Evolutionary conservation across 129 eudicot species (phyloP), one percentile per base, ranked within the genome.

Genomic region (Pulicaria dysenterica): DNA sequence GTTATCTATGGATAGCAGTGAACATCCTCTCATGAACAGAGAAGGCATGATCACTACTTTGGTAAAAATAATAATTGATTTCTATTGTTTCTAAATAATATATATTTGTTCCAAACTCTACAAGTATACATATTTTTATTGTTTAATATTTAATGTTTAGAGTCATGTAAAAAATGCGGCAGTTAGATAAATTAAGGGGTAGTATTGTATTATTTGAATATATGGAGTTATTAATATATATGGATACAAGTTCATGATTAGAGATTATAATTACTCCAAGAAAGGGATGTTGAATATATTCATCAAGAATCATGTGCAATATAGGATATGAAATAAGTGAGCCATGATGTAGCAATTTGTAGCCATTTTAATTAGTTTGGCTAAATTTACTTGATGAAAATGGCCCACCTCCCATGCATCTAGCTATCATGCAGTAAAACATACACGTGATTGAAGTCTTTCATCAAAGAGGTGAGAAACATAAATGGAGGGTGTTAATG

Each of bases 351-450:
- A 41, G 39, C 81, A 69, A 77, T 69, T 59, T 67, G 64, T 47
- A 59, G 64, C 16, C 60, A 68, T 48, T 59, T 68, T 37, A 69
- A 44, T 68, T 69, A 50, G 56, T 46, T 36, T 8, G 37, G 36
- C 13, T 77, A 70, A 51, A 24, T 41, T 34, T 70, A 70, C 43
- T 42, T 70, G 82, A 70, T 77, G 58, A 77, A 77, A 53, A 36
- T 70, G 82, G 82, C 72, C 82, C 77, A 77, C 82, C 54, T 41
- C 72, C 48, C 72, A 61, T 63, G 74, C 80, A 76, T 73, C 53
- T 73, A 49, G 1, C 31, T 24, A 24, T 51, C 70, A 64, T 58
- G 77, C 77, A 61, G 65, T 77, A 77, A 70, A 77, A 76, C 63
- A 54, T 68, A 76, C 63, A 54, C 58, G 81, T 58, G 63, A 64